Base-by-base conservation (phyloP, 2,329 filamentous ascomycete genomes). In the Diplodia seriata region DNA sequence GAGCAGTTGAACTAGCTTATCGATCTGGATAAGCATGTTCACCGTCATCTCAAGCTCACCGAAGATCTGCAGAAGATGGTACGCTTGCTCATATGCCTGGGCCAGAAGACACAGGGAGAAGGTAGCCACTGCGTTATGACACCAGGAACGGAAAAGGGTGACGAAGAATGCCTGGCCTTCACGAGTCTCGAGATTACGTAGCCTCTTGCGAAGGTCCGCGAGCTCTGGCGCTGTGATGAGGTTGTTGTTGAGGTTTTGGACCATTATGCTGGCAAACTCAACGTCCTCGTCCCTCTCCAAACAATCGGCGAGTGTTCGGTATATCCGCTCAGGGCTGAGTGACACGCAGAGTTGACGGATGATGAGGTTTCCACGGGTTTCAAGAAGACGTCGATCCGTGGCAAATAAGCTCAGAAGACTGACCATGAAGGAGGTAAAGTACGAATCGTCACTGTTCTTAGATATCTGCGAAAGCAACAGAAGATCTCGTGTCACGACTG, bases 231-330 rank as follows among this genome's bases (percentile, higher is more conserved):
- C 95, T 1, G 96, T 99, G 72, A 99, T 97, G 66, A 99, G 89
- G 74, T 99, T 99, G 79, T 99, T 99, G 82, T 99, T 99, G 64
- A 99, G 85, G 74, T 98, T 98, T 78, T 99, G 95, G 36, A 99
- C 93, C 95, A 99, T 99, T 74, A 99, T 98, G 76, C 94, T 97
- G 18, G 95, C 94, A 79, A 99, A 99, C 77, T 99, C 96, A 51
- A 99, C 89, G 76, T 99, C 95, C 72, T 98, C 95, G 78, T 99
- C 95, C 76, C 94, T 97, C 78, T 98, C 95, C 11, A 99, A 91
- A 73, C 95, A 97, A 74, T 99, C 95, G 31, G 95, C 96, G 71
- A 99, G 85, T 2, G 93, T 98, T 38, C 95, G 89, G 76, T 98
- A 99, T 68, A 99, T 99, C 55, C 94, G 88, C 78, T 99, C 95